phyloP scores from a whole-genome alignment of 805 yeast species.

The Candida lessepsii region DNA sequence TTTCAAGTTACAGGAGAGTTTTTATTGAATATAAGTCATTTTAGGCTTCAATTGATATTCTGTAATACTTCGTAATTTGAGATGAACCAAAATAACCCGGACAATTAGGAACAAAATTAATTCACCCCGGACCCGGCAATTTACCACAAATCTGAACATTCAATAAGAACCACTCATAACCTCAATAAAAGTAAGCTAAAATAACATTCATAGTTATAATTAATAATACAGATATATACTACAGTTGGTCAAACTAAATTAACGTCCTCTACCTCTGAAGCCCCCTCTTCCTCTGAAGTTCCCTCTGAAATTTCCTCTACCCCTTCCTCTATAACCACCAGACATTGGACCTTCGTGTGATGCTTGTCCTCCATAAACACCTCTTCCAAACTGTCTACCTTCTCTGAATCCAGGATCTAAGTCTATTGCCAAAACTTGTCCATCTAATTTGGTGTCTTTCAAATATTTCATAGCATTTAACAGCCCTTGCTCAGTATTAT shows the following conservation, averaged over 20 bases:
- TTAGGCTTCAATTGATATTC: too few relatives aligned
- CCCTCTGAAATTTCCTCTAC: conserved; percentile 39
- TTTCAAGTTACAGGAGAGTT: too few relatives aligned
- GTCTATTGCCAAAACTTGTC: conserved; percentile 78
- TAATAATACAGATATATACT: too few relatives aligned
- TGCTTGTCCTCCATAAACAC: conserved; percentile 89
- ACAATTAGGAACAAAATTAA: too few relatives aligned
- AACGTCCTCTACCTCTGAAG: conserved; percentile 12
- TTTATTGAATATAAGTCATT: too few relatives aligned
- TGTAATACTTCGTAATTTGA: too few relatives aligned
- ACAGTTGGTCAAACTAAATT: neutral
- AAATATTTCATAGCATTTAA: conserved; percentile 80
- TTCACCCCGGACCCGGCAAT: too few relatives aligned
- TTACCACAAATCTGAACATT: too few relatives aligned
- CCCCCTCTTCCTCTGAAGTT: conserved; percentile 23
- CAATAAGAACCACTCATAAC: too few relatives aligned
- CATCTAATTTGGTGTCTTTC: conserved; percentile 81
- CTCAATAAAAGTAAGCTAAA: too few relatives aligned
- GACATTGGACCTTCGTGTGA: conserved; percentile 52
- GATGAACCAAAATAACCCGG: too few relatives aligned
- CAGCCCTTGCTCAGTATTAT: conserved; percentile 65
- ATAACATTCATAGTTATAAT: too few relatives aligned
- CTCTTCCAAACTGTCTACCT: conserved; percentile 95
- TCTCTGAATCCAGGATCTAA: conserved; percentile 95
- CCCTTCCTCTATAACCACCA: conserved; percentile 43